Conservation (phyloP, 208 protist species). For the Entamoeba dispar region DNA sequence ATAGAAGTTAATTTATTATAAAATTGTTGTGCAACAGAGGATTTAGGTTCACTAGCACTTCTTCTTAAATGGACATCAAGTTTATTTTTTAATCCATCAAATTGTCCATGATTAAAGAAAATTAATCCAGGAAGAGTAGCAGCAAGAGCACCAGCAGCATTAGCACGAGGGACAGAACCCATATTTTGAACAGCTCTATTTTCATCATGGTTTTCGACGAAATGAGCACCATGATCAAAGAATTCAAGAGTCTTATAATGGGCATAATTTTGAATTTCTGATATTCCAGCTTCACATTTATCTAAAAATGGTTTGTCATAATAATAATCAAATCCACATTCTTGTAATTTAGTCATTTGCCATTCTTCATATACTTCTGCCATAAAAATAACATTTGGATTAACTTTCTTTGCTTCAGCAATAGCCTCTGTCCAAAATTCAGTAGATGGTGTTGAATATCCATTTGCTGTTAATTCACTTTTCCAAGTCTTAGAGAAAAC, state of each 20-base stretch:
- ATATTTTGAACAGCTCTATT: background rate
- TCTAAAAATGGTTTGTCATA: constrained; percentile 48
- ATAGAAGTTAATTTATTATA: background rate
- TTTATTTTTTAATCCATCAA: background rate
- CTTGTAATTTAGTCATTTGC: constrained; percentile 18
- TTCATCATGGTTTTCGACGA: constrained; percentile 31
- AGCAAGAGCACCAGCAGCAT: constrained; percentile 1
- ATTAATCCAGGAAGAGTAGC: constrained; percentile 6
- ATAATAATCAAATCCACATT: constrained; percentile 45
- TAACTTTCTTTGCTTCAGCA: constrained; percentile 24
- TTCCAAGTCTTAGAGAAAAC: constrained; percentile 36
- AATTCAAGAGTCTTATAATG: background rate
- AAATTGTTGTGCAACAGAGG: background rate
- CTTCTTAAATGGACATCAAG: constrained; percentile 14
- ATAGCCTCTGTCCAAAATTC: constrained; percentile 45
- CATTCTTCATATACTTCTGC: constrained; percentile 37
- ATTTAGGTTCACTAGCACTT: background rate
- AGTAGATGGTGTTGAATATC: constrained; percentile 24
- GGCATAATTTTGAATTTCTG: background rate
- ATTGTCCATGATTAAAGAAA: constrained; percentile 12
- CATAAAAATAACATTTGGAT: constrained; percentile 39
- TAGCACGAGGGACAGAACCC: background rate
- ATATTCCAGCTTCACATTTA: background rate
- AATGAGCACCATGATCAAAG: constrained; percentile 19
- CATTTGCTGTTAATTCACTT: constrained; percentile 22